phyloP scores from a whole-genome alignment of 805 yeast species.

The Pichia exigua region DNA sequence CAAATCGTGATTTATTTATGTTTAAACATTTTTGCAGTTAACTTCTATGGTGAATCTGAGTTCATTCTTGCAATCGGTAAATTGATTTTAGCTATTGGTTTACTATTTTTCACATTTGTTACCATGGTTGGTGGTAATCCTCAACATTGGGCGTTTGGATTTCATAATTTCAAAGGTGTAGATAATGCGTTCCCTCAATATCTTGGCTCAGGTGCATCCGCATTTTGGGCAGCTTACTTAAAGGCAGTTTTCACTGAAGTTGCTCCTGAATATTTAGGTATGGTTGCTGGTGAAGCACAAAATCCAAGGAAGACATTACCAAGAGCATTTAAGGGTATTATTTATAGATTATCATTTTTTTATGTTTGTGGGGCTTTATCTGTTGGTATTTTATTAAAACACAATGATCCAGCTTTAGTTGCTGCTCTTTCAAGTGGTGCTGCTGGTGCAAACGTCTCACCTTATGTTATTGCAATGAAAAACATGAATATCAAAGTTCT shows the following conservation, averaged over 20 bases:
- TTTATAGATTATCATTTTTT: slow-evolving; percentile 56
- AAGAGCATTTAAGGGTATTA: slow-evolving; percentile 70
- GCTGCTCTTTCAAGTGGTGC: slow-evolving; percentile 51
- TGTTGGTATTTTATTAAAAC: slow-evolving; percentile 70
- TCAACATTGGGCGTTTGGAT: slow-evolving; percentile 35
- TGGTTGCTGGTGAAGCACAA: slow-evolving; percentile 80
- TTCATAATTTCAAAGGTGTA: slow-evolving; percentile 20
- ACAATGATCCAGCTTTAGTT: slow-evolving; percentile 53
- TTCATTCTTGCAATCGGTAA: slow-evolving; percentile 73
- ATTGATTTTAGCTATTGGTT: slow-evolving; percentile 64
- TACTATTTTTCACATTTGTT: slow-evolving; percentile 65
- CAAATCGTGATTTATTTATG: slow-evolving; percentile 56
- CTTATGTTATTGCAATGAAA: slow-evolving; percentile 78
- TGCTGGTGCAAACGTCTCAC: slow-evolving; percentile 75
- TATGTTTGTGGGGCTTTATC: slow-evolving; percentile 69
- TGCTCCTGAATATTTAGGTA: slow-evolving; percentile 80
- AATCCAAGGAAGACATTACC: slow-evolving; percentile 55
- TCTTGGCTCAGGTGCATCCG: slow-evolving; percentile 49
- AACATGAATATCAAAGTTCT: slow-evolving; percentile 56
- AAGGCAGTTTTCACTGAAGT: slow-evolving; percentile 68
- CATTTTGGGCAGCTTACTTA: slow-evolving; percentile 59
- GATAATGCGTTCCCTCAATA: slow-evolving; percentile 45
- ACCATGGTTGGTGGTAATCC: slow-evolving; percentile 91
- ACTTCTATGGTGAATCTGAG: slow-evolving; percentile 73
- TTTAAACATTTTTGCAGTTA: slow-evolving; percentile 67